phyloP scores from a whole-genome alignment of 768 basidiomycete genomes.

The Lyophyllum atratum region DNA sequence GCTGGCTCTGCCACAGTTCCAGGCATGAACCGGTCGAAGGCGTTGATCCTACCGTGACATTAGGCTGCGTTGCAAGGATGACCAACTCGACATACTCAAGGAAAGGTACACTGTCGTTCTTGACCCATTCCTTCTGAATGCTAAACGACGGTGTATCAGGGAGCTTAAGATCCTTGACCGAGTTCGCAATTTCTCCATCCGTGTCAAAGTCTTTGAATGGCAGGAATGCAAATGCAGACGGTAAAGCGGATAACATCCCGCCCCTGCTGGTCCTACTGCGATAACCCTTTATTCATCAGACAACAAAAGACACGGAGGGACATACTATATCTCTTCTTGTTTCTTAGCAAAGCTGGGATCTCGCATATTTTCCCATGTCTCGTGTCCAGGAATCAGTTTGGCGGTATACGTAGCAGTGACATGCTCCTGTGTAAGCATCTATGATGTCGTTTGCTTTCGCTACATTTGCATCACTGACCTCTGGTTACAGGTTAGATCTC shows the following conservation, averaged over 20 bases:
- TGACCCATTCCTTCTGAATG: background rate
- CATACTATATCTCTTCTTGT: background rate
- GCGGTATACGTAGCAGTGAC: background rate
- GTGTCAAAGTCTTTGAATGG: background rate
- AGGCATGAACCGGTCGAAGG: background rate
- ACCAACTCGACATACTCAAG: background rate
- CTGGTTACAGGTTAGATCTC: background rate
- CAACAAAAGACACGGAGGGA: too few relatives aligned
- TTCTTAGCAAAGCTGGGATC: background rate
- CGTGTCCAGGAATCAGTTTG: background rate
- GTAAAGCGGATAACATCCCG: background rate
- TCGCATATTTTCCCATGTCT: background rate
- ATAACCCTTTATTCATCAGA: background rate
- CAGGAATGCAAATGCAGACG: background rate
- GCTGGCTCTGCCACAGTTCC: slow-evolving; percentile 5
- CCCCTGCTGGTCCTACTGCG: background rate
- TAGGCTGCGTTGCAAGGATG: too few relatives aligned
- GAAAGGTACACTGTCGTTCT: background rate
- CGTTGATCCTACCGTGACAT: background rate
- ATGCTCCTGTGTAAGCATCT: background rate
- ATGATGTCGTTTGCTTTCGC: too few relatives aligned
- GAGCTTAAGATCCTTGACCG: too few relatives aligned
- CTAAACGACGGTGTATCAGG: background rate
- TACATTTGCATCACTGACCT: slow-evolving; percentile 2
- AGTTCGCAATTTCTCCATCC: background rate